Evolutionary conservation across 805 yeast species (phyloP).

Genomic region (Candida ascalaphidarum): DNA sequence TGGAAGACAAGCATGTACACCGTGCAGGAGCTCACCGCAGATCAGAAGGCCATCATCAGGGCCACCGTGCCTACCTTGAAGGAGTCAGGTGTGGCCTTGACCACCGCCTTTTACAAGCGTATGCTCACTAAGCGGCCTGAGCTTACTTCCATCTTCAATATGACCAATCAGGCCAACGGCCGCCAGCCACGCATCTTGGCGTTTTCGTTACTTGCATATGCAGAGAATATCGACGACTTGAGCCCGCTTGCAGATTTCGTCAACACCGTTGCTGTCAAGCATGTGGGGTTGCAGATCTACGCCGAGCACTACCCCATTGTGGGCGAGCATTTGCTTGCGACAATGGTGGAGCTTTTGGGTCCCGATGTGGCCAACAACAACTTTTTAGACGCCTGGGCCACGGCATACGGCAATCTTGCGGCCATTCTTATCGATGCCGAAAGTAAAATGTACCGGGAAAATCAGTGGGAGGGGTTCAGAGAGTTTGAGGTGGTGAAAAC

Average conservation of each 20-base stretch:
- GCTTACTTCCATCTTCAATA: slow-evolving; percentile 54
- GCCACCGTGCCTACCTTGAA: slow-evolving; percentile 51
- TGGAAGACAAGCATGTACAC: too few relatives aligned
- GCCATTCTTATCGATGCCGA: slow-evolving; percentile 51
- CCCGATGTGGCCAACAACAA: slow-evolving; percentile 48
- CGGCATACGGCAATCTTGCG: slow-evolving; percentile 59
- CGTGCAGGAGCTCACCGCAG: slow-evolving; percentile 17
- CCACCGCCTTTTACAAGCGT: slow-evolving; percentile 43
- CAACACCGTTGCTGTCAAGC: slow-evolving; percentile 53
- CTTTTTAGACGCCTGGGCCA: slow-evolving; percentile 55
- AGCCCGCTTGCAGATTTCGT: slow-evolving; percentile 46
- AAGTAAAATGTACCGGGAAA: slow-evolving; percentile 31
- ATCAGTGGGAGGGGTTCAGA: slow-evolving; percentile 51
- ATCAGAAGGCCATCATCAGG: slow-evolving; percentile 26
- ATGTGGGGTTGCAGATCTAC: slow-evolving; percentile 51
- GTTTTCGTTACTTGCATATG: slow-evolving; percentile 50
- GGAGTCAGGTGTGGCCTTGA: slow-evolving; percentile 44
- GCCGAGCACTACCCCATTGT: slow-evolving; percentile 64
- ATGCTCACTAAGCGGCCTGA: slow-evolving; percentile 49
- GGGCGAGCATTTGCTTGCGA: slow-evolving; percentile 46
- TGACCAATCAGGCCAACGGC: slow-evolving; percentile 43
- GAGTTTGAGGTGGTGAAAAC: slow-evolving; percentile 37
- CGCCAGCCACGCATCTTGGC: slow-evolving; percentile 62
- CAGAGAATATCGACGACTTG: slow-evolving; percentile 53
- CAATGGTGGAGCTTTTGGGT: slow-evolving; percentile 49